phyloP scores from a whole-genome alignment of 345 rosid species.

The Eucalyptus pauciflora region DNA sequence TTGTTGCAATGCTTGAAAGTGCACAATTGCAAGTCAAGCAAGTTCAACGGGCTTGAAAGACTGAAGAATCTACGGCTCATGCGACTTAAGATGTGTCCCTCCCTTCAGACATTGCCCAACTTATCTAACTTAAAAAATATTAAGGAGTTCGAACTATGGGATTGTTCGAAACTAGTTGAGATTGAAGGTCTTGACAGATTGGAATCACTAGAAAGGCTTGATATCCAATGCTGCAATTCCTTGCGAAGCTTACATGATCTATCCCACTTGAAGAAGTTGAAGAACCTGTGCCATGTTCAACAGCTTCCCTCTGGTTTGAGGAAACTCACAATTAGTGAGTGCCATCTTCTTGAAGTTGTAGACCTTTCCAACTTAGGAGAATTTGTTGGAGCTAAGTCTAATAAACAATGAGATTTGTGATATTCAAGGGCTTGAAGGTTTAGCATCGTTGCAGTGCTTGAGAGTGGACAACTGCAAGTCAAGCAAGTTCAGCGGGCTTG shows the following conservation, averaged over 20 bases:
- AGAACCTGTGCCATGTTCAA: no score
- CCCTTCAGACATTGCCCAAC: background rate
- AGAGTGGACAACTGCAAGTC: background rate
- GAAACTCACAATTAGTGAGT: background rate
- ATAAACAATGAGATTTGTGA: background rate
- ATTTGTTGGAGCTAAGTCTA: background rate
- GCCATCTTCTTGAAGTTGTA: background rate
- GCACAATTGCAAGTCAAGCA: rapidly evolving
- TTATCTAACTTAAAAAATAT: no score
- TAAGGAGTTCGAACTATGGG: rapidly evolving
- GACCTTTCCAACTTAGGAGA: background rate
- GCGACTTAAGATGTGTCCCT: rapidly evolving
- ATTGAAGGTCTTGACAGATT: background rate
- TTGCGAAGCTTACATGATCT: background rate
- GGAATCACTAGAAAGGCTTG: background rate
- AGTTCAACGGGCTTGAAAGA: background rate
- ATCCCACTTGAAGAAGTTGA: background rate
- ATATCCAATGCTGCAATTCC: background rate
- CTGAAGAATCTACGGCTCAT: rapidly evolving
- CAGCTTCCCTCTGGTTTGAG: background rate
- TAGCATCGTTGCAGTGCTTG: background rate
- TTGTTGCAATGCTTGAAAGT: background rate
- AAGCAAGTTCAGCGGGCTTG: background rate
- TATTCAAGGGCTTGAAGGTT: background rate
- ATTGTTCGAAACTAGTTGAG: background rate